Evolutionary conservation across 2,329 filamentous ascomycete species (phyloP).

Genomic region (Botrytis cinerea): DNA sequence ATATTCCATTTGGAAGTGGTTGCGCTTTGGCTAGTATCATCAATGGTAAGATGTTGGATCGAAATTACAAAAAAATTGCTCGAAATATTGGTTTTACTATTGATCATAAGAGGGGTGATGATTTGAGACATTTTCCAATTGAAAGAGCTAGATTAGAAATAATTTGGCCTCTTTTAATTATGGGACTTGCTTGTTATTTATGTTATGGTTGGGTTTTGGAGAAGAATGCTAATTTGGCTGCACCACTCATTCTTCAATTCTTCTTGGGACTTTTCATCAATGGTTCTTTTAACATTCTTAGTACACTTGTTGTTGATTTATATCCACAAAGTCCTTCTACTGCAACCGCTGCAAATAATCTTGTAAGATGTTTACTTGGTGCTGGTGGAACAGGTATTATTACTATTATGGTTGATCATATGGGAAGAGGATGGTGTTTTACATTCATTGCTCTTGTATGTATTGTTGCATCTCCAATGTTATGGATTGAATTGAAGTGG

Average conservation of each 20-base stretch:
- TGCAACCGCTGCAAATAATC: constrained; percentile 64
- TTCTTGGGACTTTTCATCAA: constrained; percentile 59
- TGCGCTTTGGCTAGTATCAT: constrained; percentile 53
- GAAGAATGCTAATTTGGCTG: constrained; percentile 52
- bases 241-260: constrained; percentile 57
- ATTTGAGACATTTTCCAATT: constrained; percentile 43
- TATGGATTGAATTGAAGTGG: constrained; percentile 52
- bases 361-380: constrained; percentile 62
- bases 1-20: constrained; percentile 50
- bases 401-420: constrained; percentile 55
- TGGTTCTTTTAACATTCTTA: constrained; percentile 64
- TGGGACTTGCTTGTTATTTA: constrained; percentile 56
- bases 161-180: constrained; percentile 54
- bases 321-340: constrained; percentile 62
- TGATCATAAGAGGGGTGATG: constrained; percentile 54
- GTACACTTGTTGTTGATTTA: constrained; percentile 63
- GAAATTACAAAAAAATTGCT: constrained; percentile 72
- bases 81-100: constrained; percentile 61
- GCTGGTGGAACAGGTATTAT: constrained; percentile 61
- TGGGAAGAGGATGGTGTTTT: constrained; percentile 65
- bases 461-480: constrained; percentile 49
- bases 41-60: constrained; percentile 59
- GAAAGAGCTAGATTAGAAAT: constrained; percentile 52
- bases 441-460: constrained; percentile 58
- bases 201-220: constrained; percentile 61